Evolutionary conservation across 1,139 yeast species (phyloP), one percentile per base, ranked within the genome.

Genomic region (Suhomyces panamericanus): DNA sequence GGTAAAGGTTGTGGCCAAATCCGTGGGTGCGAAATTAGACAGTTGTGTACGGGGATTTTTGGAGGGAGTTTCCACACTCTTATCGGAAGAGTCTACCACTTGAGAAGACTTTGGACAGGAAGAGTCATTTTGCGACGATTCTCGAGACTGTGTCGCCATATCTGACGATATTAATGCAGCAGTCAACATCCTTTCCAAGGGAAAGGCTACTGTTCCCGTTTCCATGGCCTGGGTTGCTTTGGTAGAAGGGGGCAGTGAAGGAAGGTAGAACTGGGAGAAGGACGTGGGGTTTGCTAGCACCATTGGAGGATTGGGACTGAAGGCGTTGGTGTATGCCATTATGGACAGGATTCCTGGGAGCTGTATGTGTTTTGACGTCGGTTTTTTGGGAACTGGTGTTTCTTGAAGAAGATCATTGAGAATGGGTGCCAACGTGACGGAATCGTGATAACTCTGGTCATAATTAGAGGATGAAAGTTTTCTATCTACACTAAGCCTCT

Each of bases 201-300:
- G 43, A 15, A 40, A 31, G 3, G 27, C 8, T 12, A 41, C 31
- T 3, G 43, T 32, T 16, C 40, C 43, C 4, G 39, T 14, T 17
- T 41, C 37, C n/a, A 35, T 3, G 9, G 37, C 39, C 10, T n/a
- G 15, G 13, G 7, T 9, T 4, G 14, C 28, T 11, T 20, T 32
- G 7, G 36, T 10, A 8, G 43, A 35, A 7, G 32, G 43, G 6
- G 43, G 43, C 16, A 22, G 32, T 7, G 43, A 41, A 6, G 43
- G 43, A 6, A 41, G 37, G 16, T 41, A 35, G 17, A 17, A 32
- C 29, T 31, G 11, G 3, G 39, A 30, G 22, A 35, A 26, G 11
- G 39, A 13, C 12, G 9, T 26, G 12, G n/a, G 11, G 6, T 27
- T 12, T 9, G 27, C 32, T 15, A 13, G 16, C 26, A 36, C 13